These are phyloP conservation scores for Alternaria gansuensis DNA, from an alignment of 2,329 filamentous ascomycete species.

Conservation along the genomic window DNA sequence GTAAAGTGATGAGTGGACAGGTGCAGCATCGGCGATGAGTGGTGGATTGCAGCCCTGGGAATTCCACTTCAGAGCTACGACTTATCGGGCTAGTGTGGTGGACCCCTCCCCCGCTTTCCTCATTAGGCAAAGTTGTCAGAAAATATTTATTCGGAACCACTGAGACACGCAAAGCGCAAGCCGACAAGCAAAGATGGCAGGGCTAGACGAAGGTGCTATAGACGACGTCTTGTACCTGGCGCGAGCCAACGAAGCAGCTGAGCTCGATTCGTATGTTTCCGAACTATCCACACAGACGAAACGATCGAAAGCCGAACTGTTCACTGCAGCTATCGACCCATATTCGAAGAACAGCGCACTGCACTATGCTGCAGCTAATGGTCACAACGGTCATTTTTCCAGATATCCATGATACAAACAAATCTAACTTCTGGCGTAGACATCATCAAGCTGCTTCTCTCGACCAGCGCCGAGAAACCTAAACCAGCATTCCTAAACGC, in stretches of 20 bases:
- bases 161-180: slow-evolving; percentile 9
- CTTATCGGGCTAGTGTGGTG: slow-evolving; percentile 9
- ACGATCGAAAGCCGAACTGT: slow-evolving; percentile 66
- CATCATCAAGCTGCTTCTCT: slow-evolving; percentile 53
- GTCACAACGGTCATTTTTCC: slow-evolving; percentile 71
- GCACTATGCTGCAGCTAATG: slow-evolving; percentile 94
- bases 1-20: slow-evolving; percentile 14
- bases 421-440: slow-evolving; percentile 42
- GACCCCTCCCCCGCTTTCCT: slow-evolving; percentile 33
- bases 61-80: slow-evolving; percentile 9
- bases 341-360: slow-evolving; percentile 79
- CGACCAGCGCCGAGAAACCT: slow-evolving; percentile 37
- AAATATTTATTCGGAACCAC: slow-evolving; percentile 22
- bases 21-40: slow-evolving; percentile 10
- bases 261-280: slow-evolving; percentile 69
- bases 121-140: slow-evolving; percentile 22
- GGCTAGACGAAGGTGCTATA: slow-evolving; percentile 73
- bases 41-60: slow-evolving; percentile 1
- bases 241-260: slow-evolving; percentile 76
- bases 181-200: slow-evolving; percentile 31
- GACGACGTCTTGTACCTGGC: slow-evolving; percentile 92
- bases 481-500: slow-evolving; percentile 66
- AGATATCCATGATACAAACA: background rate
- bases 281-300: slow-evolving; percentile 70
- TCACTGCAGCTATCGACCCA: slow-evolving; percentile 75